Conservation (phyloP, 78 protist species). For the Dictyostelium citrinum region DNA sequence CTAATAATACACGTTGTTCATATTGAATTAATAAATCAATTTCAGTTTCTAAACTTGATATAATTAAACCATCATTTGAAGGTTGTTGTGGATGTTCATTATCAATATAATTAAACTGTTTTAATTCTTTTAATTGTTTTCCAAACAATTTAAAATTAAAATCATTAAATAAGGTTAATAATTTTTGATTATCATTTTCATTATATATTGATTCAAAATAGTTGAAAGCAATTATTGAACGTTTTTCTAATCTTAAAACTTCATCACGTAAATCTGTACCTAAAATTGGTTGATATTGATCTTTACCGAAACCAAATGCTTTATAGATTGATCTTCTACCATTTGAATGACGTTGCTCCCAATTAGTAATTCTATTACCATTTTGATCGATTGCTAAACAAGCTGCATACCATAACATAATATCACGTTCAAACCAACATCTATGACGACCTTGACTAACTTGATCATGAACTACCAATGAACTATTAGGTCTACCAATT, state of each 20-base stretch:
- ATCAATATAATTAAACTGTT: too few species aligned
- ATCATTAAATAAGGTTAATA: not conserved
- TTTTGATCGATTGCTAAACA: conserved; percentile 22
- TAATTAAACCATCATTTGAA: not conserved
- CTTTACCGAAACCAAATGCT: conserved; percentile 69
- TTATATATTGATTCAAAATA: conserved; percentile 11
- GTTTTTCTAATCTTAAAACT: conserved; percentile 22
- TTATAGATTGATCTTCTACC: conserved; percentile 56
- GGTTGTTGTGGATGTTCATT: not conserved
- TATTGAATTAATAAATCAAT: conserved; percentile 53
- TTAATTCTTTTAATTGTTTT: not conserved
- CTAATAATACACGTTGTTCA: conserved; percentile 63
- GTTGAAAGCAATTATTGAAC: conserved; percentile 24
- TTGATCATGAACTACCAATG: conserved; percentile 25
- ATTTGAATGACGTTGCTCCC: not conserved
- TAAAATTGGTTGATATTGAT: conserved; percentile 39
- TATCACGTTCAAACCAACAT: conserved; percentile 73
- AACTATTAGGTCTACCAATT: conserved; percentile 68
- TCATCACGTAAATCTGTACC: conserved; percentile 63
- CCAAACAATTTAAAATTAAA: not conserved
- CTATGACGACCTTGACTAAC: conserved; percentile 70
- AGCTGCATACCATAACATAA: conserved; percentile 75
- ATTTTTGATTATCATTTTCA: not conserved
- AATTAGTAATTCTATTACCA: conserved; percentile 5
- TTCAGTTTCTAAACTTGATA: not conserved